Conservation (phyloP, 352 stramenopile species). For the Phytophthora syringae region DNA sequence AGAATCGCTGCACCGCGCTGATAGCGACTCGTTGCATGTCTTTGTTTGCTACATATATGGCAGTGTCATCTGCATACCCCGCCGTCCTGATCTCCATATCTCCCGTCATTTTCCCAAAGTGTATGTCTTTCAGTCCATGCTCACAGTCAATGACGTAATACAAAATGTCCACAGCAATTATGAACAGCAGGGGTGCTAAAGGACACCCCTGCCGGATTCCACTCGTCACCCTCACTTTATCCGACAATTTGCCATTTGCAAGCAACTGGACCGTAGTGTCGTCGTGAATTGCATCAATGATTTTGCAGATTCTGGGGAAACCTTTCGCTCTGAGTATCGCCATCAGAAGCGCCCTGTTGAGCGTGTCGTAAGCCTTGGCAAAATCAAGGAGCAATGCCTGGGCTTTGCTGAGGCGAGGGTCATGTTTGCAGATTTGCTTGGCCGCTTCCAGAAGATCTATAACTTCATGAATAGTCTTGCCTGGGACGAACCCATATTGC, state of each 20-base stretch:
- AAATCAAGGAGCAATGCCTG: slow-evolving; percentile 12
- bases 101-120: no score
- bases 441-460: slow-evolving; percentile 9
- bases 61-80: no score
- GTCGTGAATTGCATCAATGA: background rate
- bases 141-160: background rate
- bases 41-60: no score
- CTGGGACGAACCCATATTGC: slow-evolving; percentile 9
- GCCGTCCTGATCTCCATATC: no score
- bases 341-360: slow-evolving; percentile 4
- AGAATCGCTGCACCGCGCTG: no score
- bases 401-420: background rate
- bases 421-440: background rate
- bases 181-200: background rate
- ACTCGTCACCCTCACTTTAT: background rate
- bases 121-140: background rate
- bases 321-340: slow-evolving; percentile 3
- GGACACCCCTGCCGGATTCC: slow-evolving; percentile 15
- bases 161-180: background rate
- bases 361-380: slow-evolving; percentile 14
- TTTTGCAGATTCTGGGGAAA: background rate
- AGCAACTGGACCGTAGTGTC: slow-evolving; percentile 6
- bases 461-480: slow-evolving; percentile 3
- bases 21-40: no score
- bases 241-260: background rate